Conservation (phyloP, 768 basidiomycete genomes). For the Leccinum fibrillosum region DNA sequence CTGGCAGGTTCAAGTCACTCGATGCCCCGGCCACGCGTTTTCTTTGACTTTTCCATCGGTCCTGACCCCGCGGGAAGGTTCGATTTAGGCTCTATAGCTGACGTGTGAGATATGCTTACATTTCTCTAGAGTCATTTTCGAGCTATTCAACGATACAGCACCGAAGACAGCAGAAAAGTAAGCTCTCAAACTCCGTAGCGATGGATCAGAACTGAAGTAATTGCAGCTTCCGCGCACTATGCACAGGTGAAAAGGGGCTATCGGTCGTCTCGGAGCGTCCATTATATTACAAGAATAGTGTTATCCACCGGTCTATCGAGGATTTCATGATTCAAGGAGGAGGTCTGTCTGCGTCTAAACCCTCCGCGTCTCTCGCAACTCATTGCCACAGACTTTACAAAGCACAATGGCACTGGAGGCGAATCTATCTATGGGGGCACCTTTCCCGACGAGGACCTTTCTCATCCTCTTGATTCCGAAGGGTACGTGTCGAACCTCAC, state of each 20-base stretch:
- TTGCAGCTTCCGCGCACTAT: constrained; percentile 75
- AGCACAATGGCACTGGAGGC: constrained; percentile 75
- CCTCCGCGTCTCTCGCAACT: background rate
- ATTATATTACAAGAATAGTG: constrained; percentile 78
- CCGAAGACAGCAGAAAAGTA: constrained; percentile 85
- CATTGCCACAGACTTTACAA: constrained; percentile 62
- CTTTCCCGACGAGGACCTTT: constrained; percentile 77
- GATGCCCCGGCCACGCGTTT: constrained; percentile 61
- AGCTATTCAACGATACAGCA: constrained; percentile 67
- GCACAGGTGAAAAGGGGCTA: constrained; percentile 81
- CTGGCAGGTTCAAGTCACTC: background rate
- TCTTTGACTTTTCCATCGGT: constrained; percentile 62
- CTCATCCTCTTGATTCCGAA: constrained; percentile 57
- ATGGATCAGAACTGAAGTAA: constrained; percentile 8
- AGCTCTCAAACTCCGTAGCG: constrained; percentile 13
- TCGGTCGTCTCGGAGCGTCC: constrained; percentile 62
- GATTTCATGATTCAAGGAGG: constrained; percentile 82
- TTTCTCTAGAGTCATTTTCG: constrained; percentile 59
- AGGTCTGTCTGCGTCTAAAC: constrained; percentile 39
- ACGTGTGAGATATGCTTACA: constrained; percentile 8
- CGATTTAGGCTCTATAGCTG: constrained; percentile 3
- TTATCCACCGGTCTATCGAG: constrained; percentile 75
- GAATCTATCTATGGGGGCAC: constrained; percentile 77
- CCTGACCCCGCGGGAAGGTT: constrained; percentile 55
- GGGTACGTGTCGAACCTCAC: constrained; percentile 39